Evolutionary conservation across 176 grass and related monocot genomes (phyloP).

Genomic region (Triticum dicoccoides): DNA sequence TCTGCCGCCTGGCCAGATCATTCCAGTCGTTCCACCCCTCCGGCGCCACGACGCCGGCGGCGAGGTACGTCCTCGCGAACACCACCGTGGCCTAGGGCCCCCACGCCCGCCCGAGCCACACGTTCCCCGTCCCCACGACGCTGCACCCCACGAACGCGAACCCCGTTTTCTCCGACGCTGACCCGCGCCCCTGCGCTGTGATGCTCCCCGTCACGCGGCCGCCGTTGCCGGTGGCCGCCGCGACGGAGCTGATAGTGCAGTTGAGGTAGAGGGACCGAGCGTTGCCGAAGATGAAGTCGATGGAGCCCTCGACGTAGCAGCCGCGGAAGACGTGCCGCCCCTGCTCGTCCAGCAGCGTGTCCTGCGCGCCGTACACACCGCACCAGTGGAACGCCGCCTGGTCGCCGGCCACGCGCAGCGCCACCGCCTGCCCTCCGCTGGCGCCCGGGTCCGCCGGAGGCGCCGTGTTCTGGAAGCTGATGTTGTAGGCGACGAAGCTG

Average conservation of each 20-base stretch:
- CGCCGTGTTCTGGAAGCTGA: constrained; percentile 78
- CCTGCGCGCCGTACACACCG: constrained; percentile 73
- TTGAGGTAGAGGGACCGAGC: constrained; percentile 63
- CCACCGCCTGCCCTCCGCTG: constrained; percentile 72
- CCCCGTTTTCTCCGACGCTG: constrained; percentile 51
- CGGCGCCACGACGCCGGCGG: constrained; percentile 38
- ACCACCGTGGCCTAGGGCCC: constrained; percentile 58
- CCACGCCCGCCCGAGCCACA: constrained; percentile 83
- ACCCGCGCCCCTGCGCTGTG: constrained; percentile 67
- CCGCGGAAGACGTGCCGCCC: constrained; percentile 63
- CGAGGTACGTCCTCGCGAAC: constrained; percentile 56
- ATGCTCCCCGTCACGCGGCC: constrained; percentile 58
- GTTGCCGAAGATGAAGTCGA: constrained; percentile 91
- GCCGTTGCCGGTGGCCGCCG: constrained; percentile 12
- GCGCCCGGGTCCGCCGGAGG: constrained; percentile 45
- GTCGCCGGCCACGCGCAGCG: constrained; percentile 60
- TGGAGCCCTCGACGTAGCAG: constrained; percentile 89
- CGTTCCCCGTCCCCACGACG: constrained; percentile 52
- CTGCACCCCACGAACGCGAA: constrained; percentile 79
- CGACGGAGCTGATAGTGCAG: constrained; percentile 84
- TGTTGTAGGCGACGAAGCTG: constrained; percentile 66
- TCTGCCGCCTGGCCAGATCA: constrained; percentile 58
- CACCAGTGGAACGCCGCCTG: constrained; percentile 81
- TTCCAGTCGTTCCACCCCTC: constrained; percentile 89
- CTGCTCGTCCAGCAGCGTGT: constrained; percentile 80